A percentile compares a stretch with the other conserved stretches of the same genome.
Conservation (phyloP, 768 basidiomycete species). For the Amanita polypyramis region DNA sequence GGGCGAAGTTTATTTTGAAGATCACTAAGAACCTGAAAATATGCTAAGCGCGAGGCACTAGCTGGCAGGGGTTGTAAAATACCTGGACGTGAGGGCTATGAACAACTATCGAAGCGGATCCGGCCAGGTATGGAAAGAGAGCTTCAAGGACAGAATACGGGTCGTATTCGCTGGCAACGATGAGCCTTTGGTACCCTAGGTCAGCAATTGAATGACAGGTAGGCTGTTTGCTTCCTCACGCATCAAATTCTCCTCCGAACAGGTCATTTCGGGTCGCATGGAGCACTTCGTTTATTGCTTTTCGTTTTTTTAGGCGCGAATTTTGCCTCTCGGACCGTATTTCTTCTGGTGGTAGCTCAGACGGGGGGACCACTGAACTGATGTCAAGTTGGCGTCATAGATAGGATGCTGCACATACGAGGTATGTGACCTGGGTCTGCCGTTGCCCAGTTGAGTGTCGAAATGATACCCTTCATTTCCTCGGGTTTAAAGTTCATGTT, state of each 20-base stretch:
- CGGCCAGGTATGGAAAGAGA: constrained; percentile 67
- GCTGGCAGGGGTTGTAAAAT: constrained; percentile 7
- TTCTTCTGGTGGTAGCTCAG: constrained; percentile 45
- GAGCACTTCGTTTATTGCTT: constrained; percentile 53
- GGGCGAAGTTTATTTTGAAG: constrained; percentile 63
- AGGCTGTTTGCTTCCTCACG: constrained; percentile 32
- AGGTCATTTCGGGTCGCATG: constrained; percentile 64
- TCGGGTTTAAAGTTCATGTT: constrained; percentile 79
- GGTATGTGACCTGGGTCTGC: constrained; percentile 69
- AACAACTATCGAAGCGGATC: constrained; percentile 80
- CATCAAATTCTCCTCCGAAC: constrained; percentile 83
- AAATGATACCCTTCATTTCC: constrained; percentile 36
- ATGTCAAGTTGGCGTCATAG: constrained; percentile 1
- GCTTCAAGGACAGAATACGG: constrained; percentile 70
- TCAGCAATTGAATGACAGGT: neutral
- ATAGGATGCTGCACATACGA: constrained; percentile 25
- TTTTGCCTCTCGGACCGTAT: constrained; percentile 67
- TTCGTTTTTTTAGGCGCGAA: constrained; percentile 65
- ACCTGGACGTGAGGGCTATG: constrained; percentile 80
- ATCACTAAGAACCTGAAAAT: constrained; percentile 57
- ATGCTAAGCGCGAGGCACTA: neutral
- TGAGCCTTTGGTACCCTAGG: constrained; percentile 34
- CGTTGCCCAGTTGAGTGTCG: constrained; percentile 85
- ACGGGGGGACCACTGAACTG: constrained; percentile 42
- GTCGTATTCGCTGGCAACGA: constrained; percentile 81